Evolutionary conservation across 2,329 filamentous ascomycete species (phyloP).

Genomic region (Graphilbum sp.): DNA sequence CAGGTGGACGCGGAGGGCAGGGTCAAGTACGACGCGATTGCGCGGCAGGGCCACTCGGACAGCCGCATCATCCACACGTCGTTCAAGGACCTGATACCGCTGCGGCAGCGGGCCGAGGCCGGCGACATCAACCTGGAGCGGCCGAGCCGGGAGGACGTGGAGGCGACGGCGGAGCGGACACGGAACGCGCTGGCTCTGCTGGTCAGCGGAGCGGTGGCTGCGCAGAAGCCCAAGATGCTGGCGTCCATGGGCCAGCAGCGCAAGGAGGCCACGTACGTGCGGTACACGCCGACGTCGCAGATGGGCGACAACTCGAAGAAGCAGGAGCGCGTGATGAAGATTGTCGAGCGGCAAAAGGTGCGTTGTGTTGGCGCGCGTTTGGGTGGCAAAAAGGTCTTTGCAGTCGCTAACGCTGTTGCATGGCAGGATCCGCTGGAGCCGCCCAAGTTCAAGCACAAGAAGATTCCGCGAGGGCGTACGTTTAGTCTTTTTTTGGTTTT

Average conservation of each 20-base stretch:
- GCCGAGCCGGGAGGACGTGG: slow-evolving; percentile 71
- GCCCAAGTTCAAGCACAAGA: slow-evolving; percentile 97
- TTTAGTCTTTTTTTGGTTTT: neutral
- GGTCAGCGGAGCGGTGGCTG: slow-evolving; percentile 70
- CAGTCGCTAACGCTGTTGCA: no score
- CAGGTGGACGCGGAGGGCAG: slow-evolving; percentile 85
- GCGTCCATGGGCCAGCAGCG: slow-evolving; percentile 46
- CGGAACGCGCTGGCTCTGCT: slow-evolving; percentile 70
- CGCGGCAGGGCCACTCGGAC: slow-evolving; percentile 71
- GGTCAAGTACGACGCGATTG: slow-evolving; percentile 93
- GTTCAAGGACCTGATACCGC: slow-evolving; percentile 91
- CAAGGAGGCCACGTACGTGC: slow-evolving; percentile 80
- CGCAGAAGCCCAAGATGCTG: slow-evolving; percentile 93
- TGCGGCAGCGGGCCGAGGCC: slow-evolving; percentile 81
- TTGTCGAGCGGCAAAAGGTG: slow-evolving; percentile 69
- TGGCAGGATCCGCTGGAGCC: slow-evolving; percentile 91
- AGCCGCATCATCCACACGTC: slow-evolving; percentile 79
- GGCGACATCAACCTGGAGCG: slow-evolving; percentile 79
- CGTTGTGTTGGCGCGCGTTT: no score
- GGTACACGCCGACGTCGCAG: slow-evolving; percentile 90
- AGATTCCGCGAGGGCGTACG: slow-evolving; percentile 52
- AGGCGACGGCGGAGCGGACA: slow-evolving; percentile 72
- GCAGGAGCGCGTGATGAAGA: slow-evolving; percentile 95
- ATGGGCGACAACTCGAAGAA: slow-evolving; percentile 82
- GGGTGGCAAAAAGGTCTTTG: no score